Evolutionary conservation across 1,139 yeast species (phyloP).

Genomic region (Arxiozyma bovina): DNA sequence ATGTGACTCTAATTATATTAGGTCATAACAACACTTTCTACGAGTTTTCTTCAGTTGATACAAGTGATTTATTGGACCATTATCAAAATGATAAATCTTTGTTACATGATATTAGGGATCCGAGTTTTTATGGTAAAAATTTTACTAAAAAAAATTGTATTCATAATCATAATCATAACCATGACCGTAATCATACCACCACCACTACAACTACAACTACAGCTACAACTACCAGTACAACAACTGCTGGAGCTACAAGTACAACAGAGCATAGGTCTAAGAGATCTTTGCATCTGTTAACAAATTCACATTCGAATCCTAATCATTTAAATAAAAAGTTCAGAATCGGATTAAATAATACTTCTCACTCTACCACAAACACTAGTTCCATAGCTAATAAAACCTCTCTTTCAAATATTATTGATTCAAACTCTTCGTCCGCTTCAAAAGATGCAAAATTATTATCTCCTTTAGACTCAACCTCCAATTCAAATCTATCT

Average conservation of each 20-base stretch:
- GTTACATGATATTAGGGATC: slow-evolving; percentile 53
- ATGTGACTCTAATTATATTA: slow-evolving; percentile 78
- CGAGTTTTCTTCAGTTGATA: slow-evolving; percentile 71
- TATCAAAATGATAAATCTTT: slow-evolving; percentile 36
- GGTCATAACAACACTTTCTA: slow-evolving; percentile 70
- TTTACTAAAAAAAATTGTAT: not conserved
- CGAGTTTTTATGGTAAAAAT: slow-evolving; percentile 43
- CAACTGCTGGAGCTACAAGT: not conserved
- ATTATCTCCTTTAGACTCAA: not conserved
- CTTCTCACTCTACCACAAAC: not conserved
- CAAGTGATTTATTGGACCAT: slow-evolving; percentile 49
- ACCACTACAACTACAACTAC: not conserved
- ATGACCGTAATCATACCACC: not conserved
- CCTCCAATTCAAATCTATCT: not conserved
- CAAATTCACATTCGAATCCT: not conserved
- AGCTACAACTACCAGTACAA: no score
- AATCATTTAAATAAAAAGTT: not conserved
- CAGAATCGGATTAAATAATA: not conserved
- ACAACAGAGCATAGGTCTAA: not conserved
- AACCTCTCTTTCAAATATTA: not conserved
- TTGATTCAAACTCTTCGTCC: not conserved
- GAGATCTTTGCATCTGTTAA: not conserved
- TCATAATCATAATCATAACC: not conserved
- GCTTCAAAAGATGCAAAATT: not conserved
- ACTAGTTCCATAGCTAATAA: not conserved